Percentiles rank a stretch among this genome's conserved stretches.
Evolutionary conservation across 2,329 filamentous ascomycete species (phyloP).

Genomic region (Emergomyces africanus): DNA sequence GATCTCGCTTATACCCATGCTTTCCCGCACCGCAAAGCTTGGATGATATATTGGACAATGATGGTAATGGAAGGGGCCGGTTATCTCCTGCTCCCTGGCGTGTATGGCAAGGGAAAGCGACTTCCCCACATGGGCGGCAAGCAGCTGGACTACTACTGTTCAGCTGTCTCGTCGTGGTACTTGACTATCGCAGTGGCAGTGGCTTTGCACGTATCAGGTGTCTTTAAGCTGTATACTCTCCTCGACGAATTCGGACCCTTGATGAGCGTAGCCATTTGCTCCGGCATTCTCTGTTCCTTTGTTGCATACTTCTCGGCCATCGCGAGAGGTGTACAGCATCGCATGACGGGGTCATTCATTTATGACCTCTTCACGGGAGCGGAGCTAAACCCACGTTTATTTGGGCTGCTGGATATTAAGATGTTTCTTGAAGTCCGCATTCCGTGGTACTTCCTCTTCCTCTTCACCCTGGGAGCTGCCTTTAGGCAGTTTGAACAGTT

Average conservation of each 20-base stretch:
- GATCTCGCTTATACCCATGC: slow-evolving; percentile 68
- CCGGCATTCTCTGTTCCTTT: slow-evolving; percentile 72
- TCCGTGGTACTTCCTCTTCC: slow-evolving; percentile 81
- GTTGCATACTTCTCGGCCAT: slow-evolving; percentile 78
- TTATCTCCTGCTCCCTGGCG: slow-evolving; percentile 76
- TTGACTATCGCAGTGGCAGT: slow-evolving; percentile 59
- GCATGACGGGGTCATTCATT: slow-evolving; percentile 71
- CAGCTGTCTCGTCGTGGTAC: slow-evolving; percentile 75
- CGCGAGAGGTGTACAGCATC: slow-evolving; percentile 66
- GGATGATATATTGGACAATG: slow-evolving; percentile 90
- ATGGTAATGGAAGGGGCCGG: slow-evolving; percentile 69
- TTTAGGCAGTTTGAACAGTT: slow-evolving; percentile 71
- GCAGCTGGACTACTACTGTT: slow-evolving; percentile 90
- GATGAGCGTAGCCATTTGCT: slow-evolving; percentile 83
- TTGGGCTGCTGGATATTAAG: slow-evolving; percentile 73
- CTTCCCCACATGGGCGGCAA: slow-evolving; percentile 68
- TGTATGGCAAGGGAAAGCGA: slow-evolving; percentile 78
- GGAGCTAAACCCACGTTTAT: slow-evolving; percentile 75
- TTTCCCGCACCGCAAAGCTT: slow-evolving; percentile 69
- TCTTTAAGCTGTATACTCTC: slow-evolving; percentile 80
- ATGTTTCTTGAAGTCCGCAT: slow-evolving; percentile 92
- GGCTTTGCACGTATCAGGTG: slow-evolving; percentile 62
- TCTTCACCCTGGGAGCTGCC: slow-evolving; percentile 60
- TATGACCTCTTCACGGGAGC: slow-evolving; percentile 89
- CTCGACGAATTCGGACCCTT: slow-evolving; percentile 91